Evolutionary conservation across 2,329 filamentous ascomycete genomes (phyloP), one percentile per base, ranked within the genome.

Genomic region (Graphilbum fragrans): DNA sequence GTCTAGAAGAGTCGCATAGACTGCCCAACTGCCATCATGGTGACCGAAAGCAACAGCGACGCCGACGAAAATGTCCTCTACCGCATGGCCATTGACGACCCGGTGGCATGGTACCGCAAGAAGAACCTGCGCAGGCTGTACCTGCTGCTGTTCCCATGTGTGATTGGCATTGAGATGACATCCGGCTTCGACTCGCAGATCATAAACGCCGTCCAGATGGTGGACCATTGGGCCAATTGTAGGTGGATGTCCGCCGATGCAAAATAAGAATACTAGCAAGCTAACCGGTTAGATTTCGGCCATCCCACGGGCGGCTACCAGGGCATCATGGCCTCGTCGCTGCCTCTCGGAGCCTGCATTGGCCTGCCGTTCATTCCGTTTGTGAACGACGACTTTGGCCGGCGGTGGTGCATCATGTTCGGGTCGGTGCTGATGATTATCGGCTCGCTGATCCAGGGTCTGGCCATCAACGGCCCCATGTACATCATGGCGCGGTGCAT

Each of bases 101-200:
- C 52, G 37, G 47, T 61, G 35, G 60, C 62, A 37, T 76, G 71
- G 72, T 74, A 69, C 58, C 65, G 65, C 49, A 77, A 77, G 51
- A 65, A 58, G 3, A 74, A 77, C 45, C 59, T 77, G 36, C 62
- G 72, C 27, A 49, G 49, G 14, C 57, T 77, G 41, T 77, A 77
- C 52, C 58, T 76, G 16, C 51, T 71, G 45, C 58, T 78, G 37
- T 70, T 77, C 39, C 70, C 71, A 12, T 71, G 69, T 31, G 69
- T 69, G 52, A 70, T 77, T 54, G 72, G 72, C 32, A 73, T 77
- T 37, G 72, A 77, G 56, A 73, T 74, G 51, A 77, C 72, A 0
- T 74, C 70, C 4, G 72, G 73, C 0, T 77, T 76, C 49, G 73
- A 63, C 49, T 62, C 59, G 11, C 59, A 62, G 48, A 62, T 63